Base-by-base conservation (phyloP, 208 protist species). In the Crithidia bombi region DNA sequence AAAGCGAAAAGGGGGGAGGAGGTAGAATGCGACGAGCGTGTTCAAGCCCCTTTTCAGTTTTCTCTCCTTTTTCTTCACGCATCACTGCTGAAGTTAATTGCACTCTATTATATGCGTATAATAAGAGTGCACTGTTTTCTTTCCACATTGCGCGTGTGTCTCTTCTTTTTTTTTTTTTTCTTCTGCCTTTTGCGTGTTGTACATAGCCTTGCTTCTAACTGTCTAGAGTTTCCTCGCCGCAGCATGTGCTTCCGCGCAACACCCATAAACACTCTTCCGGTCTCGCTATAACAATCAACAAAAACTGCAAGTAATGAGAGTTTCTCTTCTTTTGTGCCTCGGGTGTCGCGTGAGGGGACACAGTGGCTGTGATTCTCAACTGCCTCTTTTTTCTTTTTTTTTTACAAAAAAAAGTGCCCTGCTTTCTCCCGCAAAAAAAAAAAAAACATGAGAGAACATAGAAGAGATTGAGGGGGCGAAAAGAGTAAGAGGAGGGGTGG, bases 91-190 rank as follows among this genome's bases (percentile, higher is more conserved):
- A 25, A 50, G 9, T 25, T 11, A 50, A 21, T 50, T 6, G 21
- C 21, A 7, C 23, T 3, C 23, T 56, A 38, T 38, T 36, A 23
- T 56, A 11, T 56, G 47, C 47, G 47, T 32, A n/a, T n/a, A n/a
- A n/a, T n/a, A n/a, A n/a, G n/a, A n/a, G n/a, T n/a, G n/a, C n/a
- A n/a, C n/a, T n/a, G n/a, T n/a, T n/a, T n/a, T n/a, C n/a, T n/a
- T n/a, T n/a, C n/a, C 43, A 21, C 9, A 6, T 14, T 3, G 11
- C 43, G 43, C 6, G 43, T 14, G 15, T 28, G 4, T 67, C 49
- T 73, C 41, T 73, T 47, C 32, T 39, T n/a, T n/a, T 6, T 52
- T 54, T 54, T 32, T 69, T 33, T 69, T n/a, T 5, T 49, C 19
- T 32, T 32, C 32, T 3, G 3, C 6, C 9, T 25, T 39, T 25